phyloP scores from a whole-genome alignment of 768 basidiomycete genomes.

The Boletus sp. region DNA sequence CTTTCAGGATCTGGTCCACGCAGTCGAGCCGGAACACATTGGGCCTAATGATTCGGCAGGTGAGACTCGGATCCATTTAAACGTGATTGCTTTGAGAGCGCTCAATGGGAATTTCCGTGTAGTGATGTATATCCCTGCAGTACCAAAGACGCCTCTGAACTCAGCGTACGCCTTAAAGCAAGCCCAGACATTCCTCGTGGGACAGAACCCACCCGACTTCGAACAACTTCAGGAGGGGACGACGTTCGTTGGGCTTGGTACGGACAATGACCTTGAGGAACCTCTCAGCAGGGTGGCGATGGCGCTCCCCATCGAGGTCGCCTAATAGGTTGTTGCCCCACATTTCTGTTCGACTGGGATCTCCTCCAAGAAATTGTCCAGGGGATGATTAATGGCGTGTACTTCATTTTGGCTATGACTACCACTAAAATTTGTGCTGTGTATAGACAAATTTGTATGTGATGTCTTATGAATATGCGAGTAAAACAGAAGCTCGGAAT shows the following conservation, averaged over 20 bases:
- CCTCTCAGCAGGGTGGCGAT: slow-evolving; percentile 40
- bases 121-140: slow-evolving; percentile 81
- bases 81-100: not conserved
- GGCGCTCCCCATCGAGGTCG: slow-evolving; percentile 36
- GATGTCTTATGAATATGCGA: too few species aligned
- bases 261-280: slow-evolving; percentile 37
- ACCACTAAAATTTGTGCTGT: too few species aligned
- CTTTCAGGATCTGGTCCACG: slow-evolving; percentile 44
- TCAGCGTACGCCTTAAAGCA: slow-evolving; percentile 60
- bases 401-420: too few species aligned
- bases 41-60: slow-evolving; percentile 57
- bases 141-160: slow-evolving; percentile 63
- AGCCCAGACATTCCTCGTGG: slow-evolving; percentile 55
- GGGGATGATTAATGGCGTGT: too few species aligned
- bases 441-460: too few species aligned
- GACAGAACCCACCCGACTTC: slow-evolving; percentile 62
- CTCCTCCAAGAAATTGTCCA: too few species aligned
- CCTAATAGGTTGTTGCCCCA: not conserved
- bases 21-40: slow-evolving; percentile 49
- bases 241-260: slow-evolving; percentile 39
- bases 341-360: too few species aligned
- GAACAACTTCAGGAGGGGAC: slow-evolving; percentile 44
- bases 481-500: too few species aligned
- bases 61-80: slow-evolving; percentile 17
- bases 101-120: not conserved